These are phyloP conservation scores for Zopfochytrium polystomum DNA, from an alignment of 371 early-diverging fungal species.

Conservation along the genomic window DNA sequence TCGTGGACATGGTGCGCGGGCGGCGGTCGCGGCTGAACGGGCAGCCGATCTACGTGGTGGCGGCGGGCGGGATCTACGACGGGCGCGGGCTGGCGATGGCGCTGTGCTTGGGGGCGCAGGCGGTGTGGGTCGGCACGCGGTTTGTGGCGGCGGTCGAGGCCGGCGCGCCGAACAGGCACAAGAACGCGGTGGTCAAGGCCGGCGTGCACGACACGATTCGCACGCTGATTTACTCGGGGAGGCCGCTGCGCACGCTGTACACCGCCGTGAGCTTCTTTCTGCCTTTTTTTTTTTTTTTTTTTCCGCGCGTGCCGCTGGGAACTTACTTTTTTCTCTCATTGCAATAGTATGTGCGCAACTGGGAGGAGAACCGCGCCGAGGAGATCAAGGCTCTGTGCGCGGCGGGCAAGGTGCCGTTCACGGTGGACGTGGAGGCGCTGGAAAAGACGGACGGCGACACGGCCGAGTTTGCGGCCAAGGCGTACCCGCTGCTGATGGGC, in stretches of 20 bases:
- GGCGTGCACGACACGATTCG: constrained; percentile 31
- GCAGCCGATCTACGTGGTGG: constrained; percentile 30
- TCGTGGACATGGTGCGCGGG: constrained; percentile 29
- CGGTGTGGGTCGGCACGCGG: constrained; percentile 40
- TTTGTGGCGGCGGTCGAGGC: constrained; percentile 37
- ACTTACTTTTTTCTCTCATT: no score
- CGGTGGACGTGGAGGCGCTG: neutral
- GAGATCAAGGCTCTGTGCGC: neutral
- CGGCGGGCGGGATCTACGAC: constrained; percentile 31
- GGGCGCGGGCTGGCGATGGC: constrained; percentile 37
- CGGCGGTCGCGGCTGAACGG: constrained; percentile 24
- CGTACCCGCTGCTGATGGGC: neutral
- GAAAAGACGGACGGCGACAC: neutral
- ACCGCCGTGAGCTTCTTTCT: constrained; percentile 9
- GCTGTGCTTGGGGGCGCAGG: constrained; percentile 33
- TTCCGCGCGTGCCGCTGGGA: no score
- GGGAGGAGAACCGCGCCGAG: neutral
- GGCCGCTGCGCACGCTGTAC: constrained; percentile 31
- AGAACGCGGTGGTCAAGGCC: constrained; percentile 31
- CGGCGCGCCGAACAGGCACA: constrained; percentile 31
- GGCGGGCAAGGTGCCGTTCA: neutral
- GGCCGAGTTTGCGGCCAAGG: neutral
- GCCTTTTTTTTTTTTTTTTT: no score
- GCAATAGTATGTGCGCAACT: neutral
- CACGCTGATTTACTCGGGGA: constrained; percentile 35